phyloP scores from a whole-genome alignment of 139 green algal species.

The Coccomyxa sp. region DNA sequence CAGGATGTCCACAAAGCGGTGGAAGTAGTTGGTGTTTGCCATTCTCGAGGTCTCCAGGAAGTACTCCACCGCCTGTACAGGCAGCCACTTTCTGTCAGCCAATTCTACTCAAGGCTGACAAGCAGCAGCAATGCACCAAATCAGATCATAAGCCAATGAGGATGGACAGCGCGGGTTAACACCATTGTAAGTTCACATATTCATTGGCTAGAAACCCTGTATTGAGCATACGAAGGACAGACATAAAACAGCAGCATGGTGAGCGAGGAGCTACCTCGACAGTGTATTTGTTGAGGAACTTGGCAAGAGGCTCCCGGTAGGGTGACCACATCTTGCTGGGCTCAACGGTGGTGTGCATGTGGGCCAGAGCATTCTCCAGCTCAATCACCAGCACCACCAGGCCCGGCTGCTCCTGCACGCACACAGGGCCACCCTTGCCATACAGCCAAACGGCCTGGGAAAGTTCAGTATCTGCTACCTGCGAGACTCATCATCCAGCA shows the following conservation, averaged over 20 bases:
- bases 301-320: slow-evolving; percentile 78
- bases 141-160: too few relatives aligned
- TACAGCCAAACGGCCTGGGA: neutral
- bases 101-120: too few relatives aligned
- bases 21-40: slow-evolving; percentile 64
- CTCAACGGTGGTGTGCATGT: slow-evolving; percentile 40
- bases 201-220: too few relatives aligned
- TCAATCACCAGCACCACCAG: slow-evolving; percentile 92
- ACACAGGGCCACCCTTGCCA: too few relatives aligned
- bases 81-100: too few relatives aligned
- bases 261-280: neutral
- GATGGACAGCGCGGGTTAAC: too few relatives aligned
- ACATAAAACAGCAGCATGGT: too few relatives aligned
- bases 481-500: too few relatives aligned
- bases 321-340: slow-evolving; percentile 64
- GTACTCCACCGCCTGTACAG: slow-evolving; percentile 45
- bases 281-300: slow-evolving; percentile 80
- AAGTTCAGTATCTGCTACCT: neutral
- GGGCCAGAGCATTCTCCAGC: slow-evolving; percentile 76
- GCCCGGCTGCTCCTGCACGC: slow-evolving; percentile 45
- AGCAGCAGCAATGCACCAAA: too few relatives aligned
- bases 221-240: too few relatives aligned
- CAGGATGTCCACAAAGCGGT: slow-evolving; percentile 82
- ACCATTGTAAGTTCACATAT: neutral
- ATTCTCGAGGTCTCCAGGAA: slow-evolving; percentile 66